Base-by-base conservation (phyloP, 768 basidiomycete species). In the Phaeolepiota aurea region DNA sequence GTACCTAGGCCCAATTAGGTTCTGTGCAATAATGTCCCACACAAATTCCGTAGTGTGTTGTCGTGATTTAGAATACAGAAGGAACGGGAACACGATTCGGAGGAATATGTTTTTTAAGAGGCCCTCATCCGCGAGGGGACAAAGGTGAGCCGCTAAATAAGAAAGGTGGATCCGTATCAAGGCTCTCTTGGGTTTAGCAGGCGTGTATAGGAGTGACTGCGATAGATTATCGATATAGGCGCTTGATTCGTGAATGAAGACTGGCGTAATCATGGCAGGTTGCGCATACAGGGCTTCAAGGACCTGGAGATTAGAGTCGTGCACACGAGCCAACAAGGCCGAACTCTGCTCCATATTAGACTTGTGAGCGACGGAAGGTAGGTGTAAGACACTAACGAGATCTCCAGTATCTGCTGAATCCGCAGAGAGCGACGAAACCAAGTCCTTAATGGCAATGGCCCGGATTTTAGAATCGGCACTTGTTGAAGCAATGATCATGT, bases 11-110 rank as follows among this genome's bases (percentile, higher is more conserved):
- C 44, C 47, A 7, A 46, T 16, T 3, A 37, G 20, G 47, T 37
- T 54, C 37, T 66, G 68, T n/a, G 52, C 56, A 42, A 91, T 54
- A n/a, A 73, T 58, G 41, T 79, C 79, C 90, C 90, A 93, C 0
- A 79, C 75, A n/a, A 70, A 54, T 15, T 74, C 69, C 0, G 77
- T 69, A 0, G 76, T 82, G 53, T 77, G 80, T 45, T 81, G 73
- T 38, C 80, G 71, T 2, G 82, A 60, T 52, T 84, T 88, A 4
- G 86, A 82, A 49, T 76, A 82, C 12, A 93, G 56, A 32, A 93
- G 61, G 52, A 77, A 76, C 0, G 89, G 84, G 53, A 89, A 85
- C 40, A 93, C 58, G 1, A 81, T 54, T 21, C 64, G 59, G 45
- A 75, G 63, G 45, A 77, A 74, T 18, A 72, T 55, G 20, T 61